A percentile compares a stretch with the other conserved stretches of the same genome.
These are phyloP conservation scores for Ophiostoma novo-ulmi DNA, from an alignment of 2,329 filamentous ascomycete species.

Conservation along the genomic window DNA sequence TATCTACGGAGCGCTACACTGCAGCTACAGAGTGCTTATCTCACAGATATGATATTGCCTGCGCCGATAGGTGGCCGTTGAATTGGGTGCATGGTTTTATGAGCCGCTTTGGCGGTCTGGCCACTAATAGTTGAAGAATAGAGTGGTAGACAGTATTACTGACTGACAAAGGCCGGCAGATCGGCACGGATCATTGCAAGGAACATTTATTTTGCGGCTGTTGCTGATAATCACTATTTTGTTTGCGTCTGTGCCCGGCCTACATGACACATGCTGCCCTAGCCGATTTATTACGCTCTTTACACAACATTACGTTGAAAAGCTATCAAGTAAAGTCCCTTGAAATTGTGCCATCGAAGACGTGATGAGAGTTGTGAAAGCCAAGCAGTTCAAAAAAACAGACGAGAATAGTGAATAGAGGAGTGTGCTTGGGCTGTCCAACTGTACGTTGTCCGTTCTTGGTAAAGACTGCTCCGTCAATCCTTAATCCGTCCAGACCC, in stretches of 20 bases:
- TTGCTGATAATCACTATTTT: not conserved
- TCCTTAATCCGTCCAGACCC: not conserved
- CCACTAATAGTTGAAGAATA: not conserved
- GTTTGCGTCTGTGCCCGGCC: not conserved
- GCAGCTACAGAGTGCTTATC: not conserved
- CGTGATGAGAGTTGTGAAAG: not conserved
- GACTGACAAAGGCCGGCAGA: not conserved
- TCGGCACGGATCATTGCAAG: not conserved
- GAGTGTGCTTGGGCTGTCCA: no score
- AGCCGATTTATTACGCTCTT: not conserved
- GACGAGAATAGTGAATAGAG: no score
- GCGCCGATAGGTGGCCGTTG: not conserved
- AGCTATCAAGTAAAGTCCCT: not conserved
- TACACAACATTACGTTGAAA: not conserved
- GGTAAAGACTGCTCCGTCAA: not conserved
- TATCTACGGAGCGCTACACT: not conserved
- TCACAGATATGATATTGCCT: not conserved
- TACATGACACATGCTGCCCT: not conserved
- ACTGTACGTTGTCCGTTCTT: not conserved
- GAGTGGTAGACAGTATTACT: not conserved
- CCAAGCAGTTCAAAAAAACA: no score
- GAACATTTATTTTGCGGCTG: not conserved
- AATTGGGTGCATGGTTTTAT: not conserved
- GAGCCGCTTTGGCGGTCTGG: conserved; percentile 7
- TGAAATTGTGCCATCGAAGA: not conserved